phyloP scores from a whole-genome alignment of 2,329 filamentous ascomycete species.

The Hirsutella minnesotensis region DNA sequence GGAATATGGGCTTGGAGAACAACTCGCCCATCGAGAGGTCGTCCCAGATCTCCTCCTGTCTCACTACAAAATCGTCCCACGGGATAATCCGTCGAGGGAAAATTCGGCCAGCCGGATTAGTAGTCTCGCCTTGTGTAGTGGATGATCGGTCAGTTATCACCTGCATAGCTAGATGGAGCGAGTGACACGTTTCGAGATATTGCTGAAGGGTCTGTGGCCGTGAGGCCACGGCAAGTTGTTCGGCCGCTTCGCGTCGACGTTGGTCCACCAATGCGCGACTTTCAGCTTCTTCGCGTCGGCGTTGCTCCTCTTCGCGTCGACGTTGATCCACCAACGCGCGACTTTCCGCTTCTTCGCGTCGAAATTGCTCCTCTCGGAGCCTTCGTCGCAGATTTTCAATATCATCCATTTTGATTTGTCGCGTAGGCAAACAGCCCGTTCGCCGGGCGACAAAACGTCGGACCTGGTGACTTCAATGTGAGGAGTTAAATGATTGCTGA shows the following conservation, averaged over 20 bases:
- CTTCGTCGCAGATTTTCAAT: too few relatives aligned
- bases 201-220: slow-evolving; percentile 10
- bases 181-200: slow-evolving; percentile 22
- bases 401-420: too few relatives aligned
- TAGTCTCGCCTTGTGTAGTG: slow-evolving; percentile 21
- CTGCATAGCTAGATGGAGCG: slow-evolving; percentile 16
- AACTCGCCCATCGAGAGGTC: background rate
- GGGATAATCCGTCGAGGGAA: slow-evolving; percentile 23
- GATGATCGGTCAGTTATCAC: slow-evolving; percentile 17
- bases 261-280: slow-evolving; percentile 8
- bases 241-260: slow-evolving; percentile 13
- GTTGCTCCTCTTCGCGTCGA: slow-evolving; percentile 7
- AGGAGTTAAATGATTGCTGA: too few relatives aligned
- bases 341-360: slow-evolving; percentile 16
- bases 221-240: slow-evolving; percentile 12
- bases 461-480: too few relatives aligned
- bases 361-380: slow-evolving; percentile 2
- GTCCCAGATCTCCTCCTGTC: background rate
- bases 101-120: slow-evolving; percentile 18
- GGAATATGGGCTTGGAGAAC: background rate
- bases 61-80: slow-evolving; percentile 18
- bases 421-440: too few relatives aligned
- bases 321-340: slow-evolving; percentile 4
- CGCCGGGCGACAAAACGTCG: too few relatives aligned
- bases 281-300: slow-evolving; percentile 16